Percentiles rank a stretch among this genome's conserved stretches.
phyloP scores from a whole-genome alignment of 2,329 filamentous ascomycete genomes.

The Phyllosticta citrichinensis region DNA sequence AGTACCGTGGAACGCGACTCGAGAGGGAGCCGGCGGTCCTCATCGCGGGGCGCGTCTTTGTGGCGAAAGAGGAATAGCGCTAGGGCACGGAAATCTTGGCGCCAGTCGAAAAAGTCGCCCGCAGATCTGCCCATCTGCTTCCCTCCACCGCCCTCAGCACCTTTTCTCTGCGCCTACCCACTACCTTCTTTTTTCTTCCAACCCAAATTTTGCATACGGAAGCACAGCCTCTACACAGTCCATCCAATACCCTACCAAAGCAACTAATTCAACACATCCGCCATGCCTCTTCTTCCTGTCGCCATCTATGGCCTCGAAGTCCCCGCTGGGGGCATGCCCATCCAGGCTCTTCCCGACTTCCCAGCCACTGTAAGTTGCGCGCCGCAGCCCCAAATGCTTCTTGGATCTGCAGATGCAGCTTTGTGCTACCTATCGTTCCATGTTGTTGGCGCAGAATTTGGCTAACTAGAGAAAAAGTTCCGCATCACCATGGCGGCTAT shows the following conservation, averaged over 20 bases:
- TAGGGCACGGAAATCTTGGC: constrained; percentile 3
- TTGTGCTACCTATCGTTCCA: background rate
- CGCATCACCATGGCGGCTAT: constrained; percentile 98
- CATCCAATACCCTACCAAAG: constrained; percentile 7
- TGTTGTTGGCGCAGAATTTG: constrained; percentile 4
- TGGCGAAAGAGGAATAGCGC: background rate
- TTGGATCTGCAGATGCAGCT: background rate
- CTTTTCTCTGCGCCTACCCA: constrained; percentile 8
- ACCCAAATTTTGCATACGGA: background rate
- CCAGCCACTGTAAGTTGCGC: constrained; percentile 67
- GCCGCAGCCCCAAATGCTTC: background rate
- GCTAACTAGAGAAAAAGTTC: constrained; percentile 48
- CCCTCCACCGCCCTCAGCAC: background rate
- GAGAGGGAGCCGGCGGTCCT: background rate
- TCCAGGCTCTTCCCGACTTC: constrained; percentile 69
- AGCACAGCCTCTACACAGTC: background rate
- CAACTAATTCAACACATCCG: background rate
- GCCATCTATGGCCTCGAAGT: constrained; percentile 89
- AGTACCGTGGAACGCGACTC: background rate
- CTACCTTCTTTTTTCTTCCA: background rate
- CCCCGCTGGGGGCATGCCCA: constrained; percentile 70
- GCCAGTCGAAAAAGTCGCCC: constrained; percentile 7
- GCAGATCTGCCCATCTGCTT: background rate
- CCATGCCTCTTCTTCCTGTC: constrained; percentile 44
- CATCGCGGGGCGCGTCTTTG: constrained; percentile 6